Evolutionary conservation across 2,329 filamentous ascomycete species (phyloP).

Genomic region (Monilinia fructicola): DNA sequence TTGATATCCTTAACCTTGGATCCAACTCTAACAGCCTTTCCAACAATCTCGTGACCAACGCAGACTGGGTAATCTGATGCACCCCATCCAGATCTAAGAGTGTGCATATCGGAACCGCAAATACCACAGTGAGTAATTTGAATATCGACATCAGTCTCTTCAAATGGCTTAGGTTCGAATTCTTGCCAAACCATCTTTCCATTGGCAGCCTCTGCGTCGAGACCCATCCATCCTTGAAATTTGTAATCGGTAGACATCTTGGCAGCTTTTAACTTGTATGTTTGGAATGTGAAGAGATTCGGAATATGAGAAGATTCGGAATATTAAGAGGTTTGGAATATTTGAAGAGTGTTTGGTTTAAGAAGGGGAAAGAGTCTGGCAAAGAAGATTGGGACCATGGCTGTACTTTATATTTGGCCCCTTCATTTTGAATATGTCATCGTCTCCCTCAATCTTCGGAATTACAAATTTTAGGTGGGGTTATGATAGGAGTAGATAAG

Average conservation of each 20-base stretch:
- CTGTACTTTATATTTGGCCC: neutral
- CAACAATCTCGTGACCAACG: constrained; percentile 53
- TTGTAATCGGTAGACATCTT: constrained; percentile 20
- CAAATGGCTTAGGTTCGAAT: constrained; percentile 48
- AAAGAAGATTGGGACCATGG: neutral
- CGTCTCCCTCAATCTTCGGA: neutral
- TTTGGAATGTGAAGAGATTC: neutral
- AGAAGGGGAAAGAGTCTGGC: too few species aligned
- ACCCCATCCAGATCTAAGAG: constrained; percentile 35
- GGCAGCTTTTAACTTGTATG: too few species aligned
- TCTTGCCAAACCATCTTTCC: constrained; percentile 39
- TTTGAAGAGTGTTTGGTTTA: neutral
- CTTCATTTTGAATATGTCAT: neutral
- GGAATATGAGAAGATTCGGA: too few species aligned
- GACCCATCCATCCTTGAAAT: constrained; percentile 36
- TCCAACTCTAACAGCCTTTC: constrained; percentile 52
- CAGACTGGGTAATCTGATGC: constrained; percentile 42
- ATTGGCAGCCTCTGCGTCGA: constrained; percentile 33
- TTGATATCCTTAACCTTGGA: constrained; percentile 57
- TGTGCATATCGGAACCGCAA: constrained; percentile 44
- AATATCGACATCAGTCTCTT: constrained; percentile 51
- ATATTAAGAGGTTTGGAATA: too few species aligned
- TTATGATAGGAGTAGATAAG: constrained; percentile 2
- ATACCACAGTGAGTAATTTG: constrained; percentile 51
- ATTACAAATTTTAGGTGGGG: constrained; percentile 1